Evolutionary conservation across 192 early-diverging fungal genomes (phyloP), one percentile per base, ranked within the genome.

Genomic region (Lobulomyces angularis): DNA sequence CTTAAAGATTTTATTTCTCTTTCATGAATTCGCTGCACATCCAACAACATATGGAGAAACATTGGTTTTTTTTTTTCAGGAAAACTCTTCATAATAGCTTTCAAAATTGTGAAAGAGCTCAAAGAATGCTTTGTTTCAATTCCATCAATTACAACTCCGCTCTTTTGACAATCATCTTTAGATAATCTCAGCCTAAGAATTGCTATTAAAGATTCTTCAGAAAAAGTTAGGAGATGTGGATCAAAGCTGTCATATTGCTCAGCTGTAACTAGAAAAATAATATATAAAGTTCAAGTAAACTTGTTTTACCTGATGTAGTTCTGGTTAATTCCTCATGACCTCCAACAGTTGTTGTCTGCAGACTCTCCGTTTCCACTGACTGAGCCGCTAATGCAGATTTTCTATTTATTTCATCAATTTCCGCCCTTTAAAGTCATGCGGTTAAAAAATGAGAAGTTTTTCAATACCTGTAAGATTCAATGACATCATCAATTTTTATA

Each of bases 141-240:
- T 5, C 71, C 64, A 34, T 71, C 71, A n/a, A 77, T 36, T 16
- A 77, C 59, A n/a, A 65, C 21, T 3, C 67, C 71, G 23, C n/a
- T n/a, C n/a, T 47, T 60, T 6, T 20, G 18, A 29, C 53, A 62
- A 30, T 67, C 67, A 3, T 63, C 53, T 28, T 48, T 60, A 29
- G 48, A 41, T 8, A 74, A 27, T 3, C 55, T 20, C 8, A 16
- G 11, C 19, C 48, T 45, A 4, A 77, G 14, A 22, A 67, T 53
- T 2, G 69, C 67, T 5, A 39, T 20, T 2, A 70, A 22, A 11
- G 36, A 30, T 1, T 75, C 71, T 31, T 75, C 72, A 2, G 69
- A 25, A 4, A 70, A 20, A 22, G 46, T n/a, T n/a, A n/a, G 9
- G 3, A 24, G 17, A n/a, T 51, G 50, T 18, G 39, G 20, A 8